Percentiles rank a stretch among this genome's conserved stretches.
Conservation (phyloP, 352 stramenopile genomes). For the Phytopythium ostracodes region DNA sequence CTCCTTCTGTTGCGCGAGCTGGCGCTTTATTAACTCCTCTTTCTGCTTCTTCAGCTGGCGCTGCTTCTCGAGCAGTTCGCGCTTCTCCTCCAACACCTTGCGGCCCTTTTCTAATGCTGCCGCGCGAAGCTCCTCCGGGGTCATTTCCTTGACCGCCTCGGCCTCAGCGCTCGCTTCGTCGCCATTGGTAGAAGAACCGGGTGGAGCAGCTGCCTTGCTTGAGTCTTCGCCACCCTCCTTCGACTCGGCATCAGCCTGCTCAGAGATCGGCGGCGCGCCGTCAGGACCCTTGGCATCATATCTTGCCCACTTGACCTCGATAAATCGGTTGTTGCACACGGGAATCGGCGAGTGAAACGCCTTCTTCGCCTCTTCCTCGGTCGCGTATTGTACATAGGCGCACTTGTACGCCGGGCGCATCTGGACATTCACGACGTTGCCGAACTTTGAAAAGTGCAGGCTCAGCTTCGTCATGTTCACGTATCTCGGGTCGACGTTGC, state of each 20-base stretch:
- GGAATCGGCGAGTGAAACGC: conserved; percentile 84
- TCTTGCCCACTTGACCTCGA: conserved; percentile 84
- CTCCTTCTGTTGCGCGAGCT: conserved; percentile 79
- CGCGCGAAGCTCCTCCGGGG: conserved; percentile 61
- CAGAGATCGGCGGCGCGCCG: conserved; percentile 31
- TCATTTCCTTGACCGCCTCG: conserved; percentile 55
- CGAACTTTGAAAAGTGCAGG: conserved; percentile 86
- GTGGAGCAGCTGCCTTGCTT: conserved; percentile 4
- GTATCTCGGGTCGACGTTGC: conserved; percentile 84
- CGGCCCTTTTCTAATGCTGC: conserved; percentile 76
- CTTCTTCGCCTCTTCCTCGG: conserved; percentile 76
- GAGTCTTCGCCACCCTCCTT: conserved; percentile 29
- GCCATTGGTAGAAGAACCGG: conserved; percentile 3
- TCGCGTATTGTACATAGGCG: conserved; percentile 86
- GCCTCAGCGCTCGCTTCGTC: conserved; percentile 17
- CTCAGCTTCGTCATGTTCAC: conserved; percentile 89
- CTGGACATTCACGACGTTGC: conserved; percentile 87
- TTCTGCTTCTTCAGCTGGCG: conserved; percentile 81
- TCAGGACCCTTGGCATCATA: conserved; percentile 71
- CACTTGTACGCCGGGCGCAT: conserved; percentile 80
- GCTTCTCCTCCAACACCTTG: conserved; percentile 82
- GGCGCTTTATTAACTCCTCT: conserved; percentile 74
- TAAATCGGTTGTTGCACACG: conserved; percentile 89
- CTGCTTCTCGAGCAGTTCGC: conserved; percentile 84
- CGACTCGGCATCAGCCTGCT: conserved; percentile 27